Evolutionary conservation across 2,329 filamentous ascomycete genomes (phyloP), one percentile per base, ranked within the genome.

Genomic region (Colletotrichum neosansevieriae): DNA sequence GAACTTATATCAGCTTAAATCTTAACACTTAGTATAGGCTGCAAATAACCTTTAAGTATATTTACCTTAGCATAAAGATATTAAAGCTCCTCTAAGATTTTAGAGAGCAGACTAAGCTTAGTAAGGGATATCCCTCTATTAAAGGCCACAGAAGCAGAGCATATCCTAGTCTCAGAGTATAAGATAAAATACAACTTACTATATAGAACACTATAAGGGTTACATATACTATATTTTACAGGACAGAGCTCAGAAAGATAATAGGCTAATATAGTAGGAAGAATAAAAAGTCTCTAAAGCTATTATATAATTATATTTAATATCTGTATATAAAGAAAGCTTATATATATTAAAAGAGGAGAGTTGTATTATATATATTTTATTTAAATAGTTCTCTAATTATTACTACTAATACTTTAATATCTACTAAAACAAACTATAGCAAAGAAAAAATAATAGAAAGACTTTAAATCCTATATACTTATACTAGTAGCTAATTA

Each of bases 61-160:
- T 56, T 29, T 12, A 56, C 34, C 34, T 56, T 40, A 6, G 51
- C 34, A 12, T 56, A n/a, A 36, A 53, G 50, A 34, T 29, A 29
- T 53, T 29, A 13, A 19, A 53, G 50, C 50, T 53, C 50, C n/a
- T 56, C 34, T 40, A 56, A 17, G 9, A 56, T 56, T 12, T 56
- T 56, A 19, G 34, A 56, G 10, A 56, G 24, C 13, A 56, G 51
- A 21, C 51, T 56, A 21, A 56, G 51, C 34, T 56, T 17, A 10
- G 51, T 15, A 40, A 56, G 34, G 34, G 15, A 38, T 56, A n/a
- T 21, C 9, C 51, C 34, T 19, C 34, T 34, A 13, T 34, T 56
- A 21, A 56, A 56, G 3, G 34, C 34, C n/a, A n/a, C 34, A 10
- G 15, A 38, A 6, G 34, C 51, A 4, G 34, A 13, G 17, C n/a